Evolutionary conservation across 208 protist species (phyloP), one percentile per base, ranked within the genome.

Genomic region (Wallacemonas collosoma): DNA sequence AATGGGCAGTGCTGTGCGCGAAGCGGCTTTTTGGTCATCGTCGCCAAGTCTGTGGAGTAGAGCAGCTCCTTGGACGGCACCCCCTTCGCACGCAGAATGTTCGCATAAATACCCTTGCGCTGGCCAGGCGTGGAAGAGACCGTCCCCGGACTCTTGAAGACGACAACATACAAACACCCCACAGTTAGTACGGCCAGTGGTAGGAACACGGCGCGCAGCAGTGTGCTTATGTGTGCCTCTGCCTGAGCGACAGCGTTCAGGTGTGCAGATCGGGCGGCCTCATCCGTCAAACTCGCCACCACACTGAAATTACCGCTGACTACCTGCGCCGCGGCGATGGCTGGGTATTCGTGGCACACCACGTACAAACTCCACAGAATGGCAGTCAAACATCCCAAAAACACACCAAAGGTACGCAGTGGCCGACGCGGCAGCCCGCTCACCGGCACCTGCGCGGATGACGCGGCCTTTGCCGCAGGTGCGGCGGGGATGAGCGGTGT

Each of bases 1-100:
- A 88, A 80, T 11, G 69, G 61, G 67, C 90, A 96, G 74, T 77
- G 80, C 80, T 96, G 92, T 2, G 94, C 84, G 3, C 90, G 87
- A 15, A 95, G 70, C 6, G 93, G 93, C 66, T 93, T 93, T 51
- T 76, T 82, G 26, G 91, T 79, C 89, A 95, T 93, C 26, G 79
- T 79, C 17, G 63, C 43, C 8, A 85, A 54, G 72, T 92, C 85
- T 39, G 90, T 81, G 45, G 71, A 62, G 66, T 87, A 75, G 6
- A 77, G 55, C 12, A 86, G 51, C 43, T 88, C 80, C 26, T 82
- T 76, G 6, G 77, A 36, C 38, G 78, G 72, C 36, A 43, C 40
- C 12, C 75, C 78, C 57, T 72, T 63, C 3, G 73, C 65, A 8
- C 71, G 51, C 56, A 72, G 66, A 56, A 90, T 73, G 12, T 58